A percentile compares a stretch with the other conserved stretches of the same genome.
These are phyloP conservation scores for Alternaria angustiovoidea DNA, from an alignment of 2,329 filamentous ascomycete species.

Conservation along the genomic window DNA sequence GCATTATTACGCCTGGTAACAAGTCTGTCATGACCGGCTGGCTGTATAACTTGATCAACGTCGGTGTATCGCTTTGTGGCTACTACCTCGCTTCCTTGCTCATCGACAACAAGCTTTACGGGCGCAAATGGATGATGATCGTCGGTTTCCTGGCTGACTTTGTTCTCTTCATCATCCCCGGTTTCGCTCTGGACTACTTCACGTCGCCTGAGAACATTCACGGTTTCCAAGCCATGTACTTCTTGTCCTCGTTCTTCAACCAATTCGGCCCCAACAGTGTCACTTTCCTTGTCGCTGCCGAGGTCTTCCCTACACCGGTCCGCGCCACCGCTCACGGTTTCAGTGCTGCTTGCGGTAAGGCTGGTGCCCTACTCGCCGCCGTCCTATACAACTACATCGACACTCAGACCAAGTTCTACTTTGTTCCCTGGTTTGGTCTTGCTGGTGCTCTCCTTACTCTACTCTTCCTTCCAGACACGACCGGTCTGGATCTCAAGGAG, in stretches of 20 bases:
- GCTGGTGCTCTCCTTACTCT: constrained; percentile 82
- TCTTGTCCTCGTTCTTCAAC: constrained; percentile 97
- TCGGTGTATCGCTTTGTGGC: constrained; percentile 82
- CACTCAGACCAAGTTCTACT: constrained; percentile 83
- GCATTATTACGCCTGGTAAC: constrained; percentile 74
- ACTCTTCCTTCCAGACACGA: constrained; percentile 94
- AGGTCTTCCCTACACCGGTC: constrained; percentile 94
- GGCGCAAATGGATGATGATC: constrained; percentile 95
- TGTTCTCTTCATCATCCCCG: constrained; percentile 90
- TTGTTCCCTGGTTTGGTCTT: constrained; percentile 95
- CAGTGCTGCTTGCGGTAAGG: constrained; percentile 89
- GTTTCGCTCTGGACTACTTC: constrained; percentile 88
- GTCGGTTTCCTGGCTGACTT: constrained; percentile 93
- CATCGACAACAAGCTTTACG: constrained; percentile 96
- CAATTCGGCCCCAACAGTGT: constrained; percentile 97
- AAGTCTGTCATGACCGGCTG: constrained; percentile 83
- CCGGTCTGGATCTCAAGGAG: constrained; percentile 94
- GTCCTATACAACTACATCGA: constrained; percentile 96
- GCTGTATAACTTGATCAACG: constrained; percentile 93
- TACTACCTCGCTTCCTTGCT: constrained; percentile 91
- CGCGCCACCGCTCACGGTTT: constrained; percentile 94
- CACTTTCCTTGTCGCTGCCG: constrained; percentile 93
- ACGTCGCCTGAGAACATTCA: constrained; percentile 74
- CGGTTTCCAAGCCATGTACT: constrained; percentile 98
- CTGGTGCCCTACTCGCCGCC: constrained; percentile 84